A percentile compares a stretch with the other conserved stretches of the same genome.
phyloP scores from a whole-genome alignment of 441 rosid genomes.

The Manihot esculenta region DNA sequence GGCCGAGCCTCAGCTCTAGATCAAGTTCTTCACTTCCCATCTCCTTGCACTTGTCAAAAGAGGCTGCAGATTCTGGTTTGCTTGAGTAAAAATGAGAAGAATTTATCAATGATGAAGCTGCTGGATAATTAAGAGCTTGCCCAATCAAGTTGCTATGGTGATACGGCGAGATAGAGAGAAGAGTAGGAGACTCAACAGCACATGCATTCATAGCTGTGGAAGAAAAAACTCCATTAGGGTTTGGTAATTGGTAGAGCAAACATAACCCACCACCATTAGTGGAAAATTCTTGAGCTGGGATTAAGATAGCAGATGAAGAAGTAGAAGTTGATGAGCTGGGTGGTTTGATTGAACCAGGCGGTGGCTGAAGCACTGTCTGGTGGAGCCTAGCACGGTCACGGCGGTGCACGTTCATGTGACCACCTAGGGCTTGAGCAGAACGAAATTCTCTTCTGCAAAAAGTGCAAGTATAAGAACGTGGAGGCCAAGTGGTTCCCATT shows the following conservation, averaged over 20 bases:
- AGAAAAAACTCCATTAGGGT: constrained; percentile 49
- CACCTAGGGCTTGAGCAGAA: constrained; percentile 96
- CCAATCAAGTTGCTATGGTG: constrained; percentile 25
- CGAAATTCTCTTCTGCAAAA: constrained; percentile 91
- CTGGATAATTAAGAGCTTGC: constrained; percentile 35
- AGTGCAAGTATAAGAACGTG: constrained; percentile 85
- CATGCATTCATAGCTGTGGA: constrained; percentile 29
- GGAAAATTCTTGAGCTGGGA: constrained; percentile 48
- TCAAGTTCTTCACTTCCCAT: constrained; percentile 60
- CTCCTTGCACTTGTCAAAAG: constrained; percentile 22
- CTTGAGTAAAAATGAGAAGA: constrained; percentile 25
- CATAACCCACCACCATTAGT: constrained; percentile 50
- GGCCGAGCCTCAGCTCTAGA: constrained; percentile 92
- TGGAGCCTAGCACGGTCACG: constrained; percentile 82
- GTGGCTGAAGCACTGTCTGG: constrained; percentile 21
- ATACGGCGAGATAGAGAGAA: constrained; percentile 48
- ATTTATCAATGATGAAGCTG: constrained; percentile 21
- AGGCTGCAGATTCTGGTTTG: too few species aligned
- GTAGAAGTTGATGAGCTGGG: background rate
- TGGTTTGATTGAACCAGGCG: background rate
- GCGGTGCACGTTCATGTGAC: constrained; percentile 99
- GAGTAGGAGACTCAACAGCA: constrained; percentile 37
- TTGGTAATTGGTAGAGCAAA: constrained; percentile 62
- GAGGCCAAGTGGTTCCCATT: constrained; percentile 95
- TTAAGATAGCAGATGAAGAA: constrained; percentile 37